Base-by-base conservation (phyloP, 2,329 filamentous ascomycete genomes). In the Hansfordia pulvinata region DNA sequence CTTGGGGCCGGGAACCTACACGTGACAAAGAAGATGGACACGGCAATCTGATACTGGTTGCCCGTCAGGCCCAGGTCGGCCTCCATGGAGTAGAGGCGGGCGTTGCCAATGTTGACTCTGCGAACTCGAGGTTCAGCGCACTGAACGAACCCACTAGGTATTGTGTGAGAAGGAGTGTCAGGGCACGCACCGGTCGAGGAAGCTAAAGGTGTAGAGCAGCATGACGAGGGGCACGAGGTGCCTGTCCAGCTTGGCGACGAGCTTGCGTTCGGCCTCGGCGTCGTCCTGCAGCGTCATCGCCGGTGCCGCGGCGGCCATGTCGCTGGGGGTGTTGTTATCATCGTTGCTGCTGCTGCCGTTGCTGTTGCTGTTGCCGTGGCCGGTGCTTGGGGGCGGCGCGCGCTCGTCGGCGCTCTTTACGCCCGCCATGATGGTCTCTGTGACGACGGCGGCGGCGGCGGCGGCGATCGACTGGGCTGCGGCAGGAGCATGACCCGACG, bases 101-200 rank as follows among this genome's bases (percentile, higher is more conserved):
- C 76, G 52, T 81, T 81, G 28, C 75, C 74, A 35, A 84, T 83
- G 43, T 83, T 83, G 28, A 80, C 74, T 49, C 62, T 64, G 29
- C 17, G 12, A 38, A 31, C 23, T 37, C 35, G 25, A 36, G 31
- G 9, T 33, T 11, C 25, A 32, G 2, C 6, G 8, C n/a, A n/a
- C n/a, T n/a, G n/a, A n/a, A n/a, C n/a, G n/a, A 30, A 10, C 19
- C 23, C 12, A 28, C 9, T 4, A 32, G 16, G 31, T 19, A 35
- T 18, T 15, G 13, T 19, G 26, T 10, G 12, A 19, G 25, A 20
- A 17, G 9, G 11, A 14, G 19, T 24, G 17, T 27, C 20, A 34
- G 36, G 15, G 25, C 37, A 53, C 60, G 47, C 43, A 72, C 66
- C 78, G 61, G 44, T 84, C 80, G 7, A 86, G 53, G 44, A 85